These are phyloP conservation scores for Coemansia nantahalensis DNA, from an alignment of 192 early-diverging fungal species.

Conservation along the genomic window DNA sequence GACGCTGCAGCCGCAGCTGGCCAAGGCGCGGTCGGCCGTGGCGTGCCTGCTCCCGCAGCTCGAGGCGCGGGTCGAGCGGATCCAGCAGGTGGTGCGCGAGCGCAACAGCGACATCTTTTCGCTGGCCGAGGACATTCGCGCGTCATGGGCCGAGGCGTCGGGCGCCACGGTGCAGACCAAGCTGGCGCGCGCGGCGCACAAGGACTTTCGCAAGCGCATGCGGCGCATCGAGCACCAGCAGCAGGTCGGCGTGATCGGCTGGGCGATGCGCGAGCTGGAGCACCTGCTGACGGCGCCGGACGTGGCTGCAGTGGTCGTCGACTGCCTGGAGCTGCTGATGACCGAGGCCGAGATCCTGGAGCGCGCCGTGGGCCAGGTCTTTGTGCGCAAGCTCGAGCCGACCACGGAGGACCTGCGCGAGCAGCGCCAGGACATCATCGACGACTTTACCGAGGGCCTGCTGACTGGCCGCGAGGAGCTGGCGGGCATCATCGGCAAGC, in stretches of 20 bases:
- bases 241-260: conserved; percentile 56
- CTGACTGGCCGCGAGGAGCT: conserved; percentile 66
- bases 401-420: conserved; percentile 48
- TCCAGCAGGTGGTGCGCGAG: conserved; percentile 45
- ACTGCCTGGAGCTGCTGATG: conserved; percentile 67
- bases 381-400: conserved; percentile 59
- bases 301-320: conserved; percentile 56
- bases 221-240: conserved; percentile 64
- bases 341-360: conserved; percentile 74
- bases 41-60: conserved; percentile 41
- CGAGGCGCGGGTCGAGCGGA: conserved; percentile 39
- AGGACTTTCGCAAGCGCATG: conserved; percentile 65
- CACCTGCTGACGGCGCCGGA: conserved; percentile 58
- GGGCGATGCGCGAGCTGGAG: conserved; percentile 58
- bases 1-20: conserved; percentile 47
- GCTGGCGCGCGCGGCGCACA: conserved; percentile 60
- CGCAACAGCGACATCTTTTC: conserved; percentile 50
- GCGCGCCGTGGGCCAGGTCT: conserved; percentile 57
- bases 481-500: conserved; percentile 66
- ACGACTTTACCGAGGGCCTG: conserved; percentile 67
- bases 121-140: conserved; percentile 33
- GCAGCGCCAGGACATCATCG: conserved; percentile 61
- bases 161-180: conserved; percentile 55
- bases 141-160: conserved; percentile 44
- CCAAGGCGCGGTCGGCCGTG: conserved; percentile 37